Evolutionary conservation across 805 yeast species (phyloP).

Genomic region (Yamadazyma sp.): DNA sequence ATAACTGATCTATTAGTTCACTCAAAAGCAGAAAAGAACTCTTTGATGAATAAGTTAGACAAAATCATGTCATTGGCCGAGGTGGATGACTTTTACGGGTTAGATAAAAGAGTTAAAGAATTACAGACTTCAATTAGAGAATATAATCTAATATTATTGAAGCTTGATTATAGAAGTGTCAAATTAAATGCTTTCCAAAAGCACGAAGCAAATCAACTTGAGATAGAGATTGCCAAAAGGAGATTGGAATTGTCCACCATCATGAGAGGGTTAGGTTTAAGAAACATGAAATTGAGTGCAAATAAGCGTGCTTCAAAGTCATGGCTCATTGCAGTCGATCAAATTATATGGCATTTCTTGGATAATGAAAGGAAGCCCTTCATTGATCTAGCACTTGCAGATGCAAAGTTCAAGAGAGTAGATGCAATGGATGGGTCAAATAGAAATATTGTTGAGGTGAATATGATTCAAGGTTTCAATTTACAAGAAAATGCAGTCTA

Average conservation of each 20-base stretch:
- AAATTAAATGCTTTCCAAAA: conserved; percentile 19
- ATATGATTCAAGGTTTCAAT: conserved; percentile 67
- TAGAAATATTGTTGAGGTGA: conserved; percentile 55
- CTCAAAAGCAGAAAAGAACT: conserved; percentile 24
- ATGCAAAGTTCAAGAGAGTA: conserved; percentile 56
- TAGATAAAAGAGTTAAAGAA: conserved; percentile 25
- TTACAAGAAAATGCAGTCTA: conserved; percentile 53
- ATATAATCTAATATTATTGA: conserved; percentile 34
- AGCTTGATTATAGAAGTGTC: conserved; percentile 33
- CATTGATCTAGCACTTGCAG: conserved; percentile 64
- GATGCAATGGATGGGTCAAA: conserved; percentile 68
- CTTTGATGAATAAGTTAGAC: conserved; percentile 36
- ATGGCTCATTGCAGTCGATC: conserved; percentile 49
- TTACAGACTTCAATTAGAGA: conserved; percentile 31
- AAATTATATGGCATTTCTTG: conserved; percentile 67
- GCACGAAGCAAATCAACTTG: conserved; percentile 20
- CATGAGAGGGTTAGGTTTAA: conserved; percentile 28
- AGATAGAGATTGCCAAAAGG: conserved; percentile 32
- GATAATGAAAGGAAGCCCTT: conserved; percentile 60
- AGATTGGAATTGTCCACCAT: conserved; percentile 31
- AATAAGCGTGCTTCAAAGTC: conserved; percentile 19
- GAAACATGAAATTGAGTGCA: conserved; percentile 18
- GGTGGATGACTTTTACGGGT: conserved; percentile 31
- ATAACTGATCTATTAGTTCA: conserved; percentile 34
- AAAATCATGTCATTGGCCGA: conserved; percentile 37